Base-by-base conservation (phyloP, 1,284 basidiomycete genomes). In the Marasmius fiardii region DNA sequence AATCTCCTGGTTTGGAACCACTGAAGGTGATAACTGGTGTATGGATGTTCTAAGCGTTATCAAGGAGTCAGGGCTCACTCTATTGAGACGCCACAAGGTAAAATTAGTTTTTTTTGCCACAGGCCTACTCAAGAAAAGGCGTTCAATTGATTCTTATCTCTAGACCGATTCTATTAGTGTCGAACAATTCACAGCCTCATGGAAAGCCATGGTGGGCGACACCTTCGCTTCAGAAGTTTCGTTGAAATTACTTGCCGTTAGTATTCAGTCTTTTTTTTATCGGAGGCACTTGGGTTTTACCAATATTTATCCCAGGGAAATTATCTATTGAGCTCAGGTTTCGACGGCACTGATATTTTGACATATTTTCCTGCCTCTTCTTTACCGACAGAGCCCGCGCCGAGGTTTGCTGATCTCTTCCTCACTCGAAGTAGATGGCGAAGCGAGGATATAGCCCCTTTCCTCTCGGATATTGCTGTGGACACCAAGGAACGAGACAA, bases 401-500 rank as follows among this genome's bases (percentile, higher is more conserved):
- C 83, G 11, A 86, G 93, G 14, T 96, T 96, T 72, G 68, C 81
- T 1, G 91, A 95, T 58, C 79, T 96, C 21, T 97, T 97, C 75
- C 76, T 91, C 48, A 87, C 86, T 4, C 83, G 88, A 2, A 58
- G 81, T 5, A 79, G 83, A 28, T 96, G 94, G 94, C 83, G 80
- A 62, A 81, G 79, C 2, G 83, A 88, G 7, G 92, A 95, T 23
- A 90, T 97, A 62, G 69, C 74, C 12, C 88, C 89, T 0, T 97
- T 95, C 71, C 71, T 97, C 12, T 72, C 78, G 7, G 93, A 93
- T 57, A 83, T 96, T 55, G 86, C 86, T 0, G 75, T 93, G 10
- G 85, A 91, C 66, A 74, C 75, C n/a, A 95, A 95, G 70, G 92
- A 92, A 62, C 76, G 88, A 45, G 94, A 97, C 65, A 93, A 88